These are phyloP conservation scores for Wickerhamiella azyma DNA, from an alignment of 805 yeast species.

Conservation along the genomic window DNA sequence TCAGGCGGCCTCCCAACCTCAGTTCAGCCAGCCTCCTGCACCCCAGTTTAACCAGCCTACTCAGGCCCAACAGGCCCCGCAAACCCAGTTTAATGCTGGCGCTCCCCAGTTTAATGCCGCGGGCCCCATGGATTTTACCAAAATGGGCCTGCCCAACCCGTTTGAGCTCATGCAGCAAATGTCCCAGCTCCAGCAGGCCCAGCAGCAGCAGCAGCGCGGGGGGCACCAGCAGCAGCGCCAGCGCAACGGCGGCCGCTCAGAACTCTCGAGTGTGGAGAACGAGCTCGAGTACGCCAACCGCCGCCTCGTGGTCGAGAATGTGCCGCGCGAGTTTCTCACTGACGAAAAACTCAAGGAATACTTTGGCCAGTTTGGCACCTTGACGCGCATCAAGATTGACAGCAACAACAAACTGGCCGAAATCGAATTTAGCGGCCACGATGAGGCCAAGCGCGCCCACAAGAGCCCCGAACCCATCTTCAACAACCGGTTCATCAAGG, in stretches of 20 bases:
- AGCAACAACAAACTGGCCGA: slow-evolving; percentile 25
- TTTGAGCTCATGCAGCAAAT: neutral
- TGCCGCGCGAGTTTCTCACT: slow-evolving; percentile 32
- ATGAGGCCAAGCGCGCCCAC: slow-evolving; percentile 33
- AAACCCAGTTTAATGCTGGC: no score
- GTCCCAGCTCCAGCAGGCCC: neutral
- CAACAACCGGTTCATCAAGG: slow-evolving; percentile 36
- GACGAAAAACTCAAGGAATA: slow-evolving; percentile 25
- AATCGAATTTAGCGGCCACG: slow-evolving; percentile 28
- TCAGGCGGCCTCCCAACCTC: slow-evolving; percentile 17
- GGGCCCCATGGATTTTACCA: neutral
- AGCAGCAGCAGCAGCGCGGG: slow-evolving; percentile 7
- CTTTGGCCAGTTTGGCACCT: slow-evolving; percentile 32
- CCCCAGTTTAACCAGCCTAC: no score
- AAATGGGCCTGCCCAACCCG: neutral
- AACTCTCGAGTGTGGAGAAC: slow-evolving; percentile 14
- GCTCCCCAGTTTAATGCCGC: neutral
- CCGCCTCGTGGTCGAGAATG: slow-evolving; percentile 30
- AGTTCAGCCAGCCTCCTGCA: slow-evolving; percentile 14
- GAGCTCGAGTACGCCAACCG: slow-evolving; percentile 22
- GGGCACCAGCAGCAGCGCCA: slow-evolving; percentile 3
- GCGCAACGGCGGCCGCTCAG: slow-evolving; percentile 6
- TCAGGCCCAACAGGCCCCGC: slow-evolving; percentile 17
- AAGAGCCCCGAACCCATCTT: slow-evolving; percentile 32
- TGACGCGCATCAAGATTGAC: slow-evolving; percentile 24